Conservation (phyloP, 2,329 filamentous ascomycete species). For the Pyricularia grisea region DNA sequence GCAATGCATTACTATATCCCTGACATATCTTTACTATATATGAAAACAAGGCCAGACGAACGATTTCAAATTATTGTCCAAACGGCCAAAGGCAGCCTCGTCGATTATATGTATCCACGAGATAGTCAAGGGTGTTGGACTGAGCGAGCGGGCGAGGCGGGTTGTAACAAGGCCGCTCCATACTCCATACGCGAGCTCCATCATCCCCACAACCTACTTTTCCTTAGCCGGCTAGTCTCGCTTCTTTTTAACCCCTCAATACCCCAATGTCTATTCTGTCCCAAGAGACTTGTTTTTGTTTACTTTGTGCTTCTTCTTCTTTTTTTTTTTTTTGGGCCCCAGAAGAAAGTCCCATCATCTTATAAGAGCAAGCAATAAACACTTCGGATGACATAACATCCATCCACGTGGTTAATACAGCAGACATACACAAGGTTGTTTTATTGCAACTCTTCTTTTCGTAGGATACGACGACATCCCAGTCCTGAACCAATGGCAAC, state of each 20-base stretch:
- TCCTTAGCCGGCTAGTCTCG: not conserved
- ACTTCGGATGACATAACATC: not conserved
- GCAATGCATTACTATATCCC: not conserved
- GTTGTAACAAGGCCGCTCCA: not conserved
- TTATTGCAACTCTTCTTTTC: too few species aligned
- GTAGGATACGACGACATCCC: not conserved
- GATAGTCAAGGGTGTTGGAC: not conserved
- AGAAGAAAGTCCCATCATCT: not conserved
- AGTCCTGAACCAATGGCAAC: not conserved
- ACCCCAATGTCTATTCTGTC: not conserved
- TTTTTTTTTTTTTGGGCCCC: not conserved
- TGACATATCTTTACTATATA: not conserved
- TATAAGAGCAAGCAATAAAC: too few species aligned
- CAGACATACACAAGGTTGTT: not conserved
- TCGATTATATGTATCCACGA: not conserved
- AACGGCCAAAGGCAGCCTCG: not conserved
- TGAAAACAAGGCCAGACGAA: not conserved
- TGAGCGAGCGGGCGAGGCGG: not conserved
- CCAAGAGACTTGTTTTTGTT: not conserved
- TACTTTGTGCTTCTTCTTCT: not conserved
- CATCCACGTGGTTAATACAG: not conserved
- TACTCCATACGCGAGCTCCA: not conserved
- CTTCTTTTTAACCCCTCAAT: not conserved
- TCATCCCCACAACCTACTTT: not conserved
- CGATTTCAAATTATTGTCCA: not conserved